Conservation (phyloP, 208 protist genomes). For the Acanthamoeba culbertsoni region DNA sequence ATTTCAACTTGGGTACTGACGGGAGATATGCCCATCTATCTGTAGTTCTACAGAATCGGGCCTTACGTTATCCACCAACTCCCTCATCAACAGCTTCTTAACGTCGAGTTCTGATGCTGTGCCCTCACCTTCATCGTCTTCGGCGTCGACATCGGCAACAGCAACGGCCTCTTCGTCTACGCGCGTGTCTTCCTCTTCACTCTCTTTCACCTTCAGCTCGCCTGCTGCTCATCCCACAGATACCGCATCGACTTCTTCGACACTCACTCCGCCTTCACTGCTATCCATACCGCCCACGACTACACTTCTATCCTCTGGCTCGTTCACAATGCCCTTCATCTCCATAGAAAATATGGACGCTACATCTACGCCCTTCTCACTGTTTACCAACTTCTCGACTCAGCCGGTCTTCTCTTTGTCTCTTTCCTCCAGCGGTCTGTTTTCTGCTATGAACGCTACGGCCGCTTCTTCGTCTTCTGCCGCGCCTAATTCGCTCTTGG, state of each 20-base stretch:
- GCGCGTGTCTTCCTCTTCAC: not conserved
- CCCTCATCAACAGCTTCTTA: not conserved
- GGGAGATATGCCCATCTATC: too few relatives aligned
- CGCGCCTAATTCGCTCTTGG: not conserved
- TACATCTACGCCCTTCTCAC: not conserved
- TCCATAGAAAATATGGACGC: not conserved
- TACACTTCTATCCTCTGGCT: not conserved
- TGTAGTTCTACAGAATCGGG: not conserved
- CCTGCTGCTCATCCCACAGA: not conserved
- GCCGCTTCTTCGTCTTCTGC: not conserved
- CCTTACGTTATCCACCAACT: not conserved
- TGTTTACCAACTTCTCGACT: not conserved
- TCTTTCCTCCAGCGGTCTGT: not conserved
- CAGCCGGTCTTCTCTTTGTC: not conserved
- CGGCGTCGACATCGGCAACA: not conserved
- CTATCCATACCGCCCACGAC: not conserved
- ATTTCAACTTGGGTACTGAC: not conserved
- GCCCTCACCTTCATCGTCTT: not conserved
- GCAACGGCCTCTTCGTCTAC: not conserved
- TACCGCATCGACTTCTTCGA: not conserved
- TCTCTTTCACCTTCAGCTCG: not conserved
- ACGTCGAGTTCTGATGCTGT: not conserved
- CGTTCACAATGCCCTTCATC: constrained; percentile 21
- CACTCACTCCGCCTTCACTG: not conserved
- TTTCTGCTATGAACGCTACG: not conserved